phyloP scores from a whole-genome alignment of 805 yeast genomes.

The Pichia phayaonensis region DNA sequence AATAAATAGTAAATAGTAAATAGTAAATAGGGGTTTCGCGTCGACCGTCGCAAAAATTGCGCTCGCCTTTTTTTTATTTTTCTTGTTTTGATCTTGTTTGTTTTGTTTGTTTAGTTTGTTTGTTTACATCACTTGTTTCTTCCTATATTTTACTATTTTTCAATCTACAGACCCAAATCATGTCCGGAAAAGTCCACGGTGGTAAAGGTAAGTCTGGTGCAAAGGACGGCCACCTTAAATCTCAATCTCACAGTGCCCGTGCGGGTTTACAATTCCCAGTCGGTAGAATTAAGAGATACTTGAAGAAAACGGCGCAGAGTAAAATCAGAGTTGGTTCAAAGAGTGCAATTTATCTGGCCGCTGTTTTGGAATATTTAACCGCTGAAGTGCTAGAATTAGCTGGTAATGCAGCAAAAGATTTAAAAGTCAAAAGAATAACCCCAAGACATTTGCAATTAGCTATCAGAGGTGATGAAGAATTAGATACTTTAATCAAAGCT shows the following conservation, averaged over 20 bases:
- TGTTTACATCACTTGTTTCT: conserved; percentile 1
- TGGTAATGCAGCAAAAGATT: conserved; percentile 96
- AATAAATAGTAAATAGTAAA: neutral
- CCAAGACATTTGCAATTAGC: conserved; percentile 97
- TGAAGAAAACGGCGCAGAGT: conserved; percentile 81
- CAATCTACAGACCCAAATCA: neutral
- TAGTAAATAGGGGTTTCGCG: too few species aligned
- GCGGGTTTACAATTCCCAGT: conserved; percentile 97
- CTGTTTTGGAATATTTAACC: conserved; percentile 90
- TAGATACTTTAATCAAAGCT: conserved; percentile 87
- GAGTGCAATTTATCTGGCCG: conserved; percentile 89
- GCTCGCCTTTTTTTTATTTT: neutral
- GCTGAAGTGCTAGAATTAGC: conserved; percentile 97
- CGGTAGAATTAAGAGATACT: conserved; percentile 96
- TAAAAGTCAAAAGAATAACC: conserved; percentile 92
- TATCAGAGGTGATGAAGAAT: conserved; percentile 96
- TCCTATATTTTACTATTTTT: neutral
- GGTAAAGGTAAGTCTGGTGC: conserved; percentile 95
- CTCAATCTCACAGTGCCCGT: conserved; percentile 87
- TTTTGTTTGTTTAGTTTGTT: neutral
- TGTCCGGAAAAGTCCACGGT: conserved; percentile 87
- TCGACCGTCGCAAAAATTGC: neutral
- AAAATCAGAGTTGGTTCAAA: conserved; percentile 65
- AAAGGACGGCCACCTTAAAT: conserved; percentile 44
- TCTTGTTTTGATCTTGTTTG: neutral